Evolutionary conservation across 805 yeast species (phyloP).

Genomic region (Candida maesae): DNA sequence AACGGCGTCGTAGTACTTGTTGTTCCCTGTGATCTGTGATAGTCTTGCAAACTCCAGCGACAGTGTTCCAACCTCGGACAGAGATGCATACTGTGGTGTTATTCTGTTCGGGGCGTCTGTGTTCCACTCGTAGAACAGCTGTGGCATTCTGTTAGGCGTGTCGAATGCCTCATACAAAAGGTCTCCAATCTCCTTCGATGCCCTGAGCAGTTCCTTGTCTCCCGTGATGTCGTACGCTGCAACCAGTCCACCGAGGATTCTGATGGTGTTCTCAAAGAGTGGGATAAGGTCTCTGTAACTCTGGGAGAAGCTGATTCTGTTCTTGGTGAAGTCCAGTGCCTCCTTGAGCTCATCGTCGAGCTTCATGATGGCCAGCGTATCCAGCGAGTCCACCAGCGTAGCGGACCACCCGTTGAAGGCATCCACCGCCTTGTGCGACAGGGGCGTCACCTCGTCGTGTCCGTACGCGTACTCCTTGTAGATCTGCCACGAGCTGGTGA

Average conservation of each 20-base stretch:
- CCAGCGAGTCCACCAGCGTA: slow-evolving; percentile 47
- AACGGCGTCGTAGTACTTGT: slow-evolving; percentile 47
- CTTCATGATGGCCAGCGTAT: slow-evolving; percentile 46
- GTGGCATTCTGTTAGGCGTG: slow-evolving; percentile 54
- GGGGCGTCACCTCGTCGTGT: slow-evolving; percentile 42
- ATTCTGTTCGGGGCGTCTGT: slow-evolving; percentile 33
- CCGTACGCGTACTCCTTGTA: slow-evolving; percentile 43
- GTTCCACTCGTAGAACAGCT: slow-evolving; percentile 42
- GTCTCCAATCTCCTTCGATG: slow-evolving; percentile 45
- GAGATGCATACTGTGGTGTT: slow-evolving; percentile 33
- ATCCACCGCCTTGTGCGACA: slow-evolving; percentile 31
- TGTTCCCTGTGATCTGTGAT: slow-evolving; percentile 46
- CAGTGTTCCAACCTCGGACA: slow-evolving; percentile 48
- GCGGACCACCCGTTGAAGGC: slow-evolving; percentile 51
- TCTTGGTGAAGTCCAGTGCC: slow-evolving; percentile 34
- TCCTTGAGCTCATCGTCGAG: slow-evolving; percentile 35
- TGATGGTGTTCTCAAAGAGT: slow-evolving; percentile 47
- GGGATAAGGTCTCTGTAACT: slow-evolving; percentile 41
- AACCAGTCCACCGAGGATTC: slow-evolving; percentile 50
- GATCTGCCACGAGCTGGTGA: slow-evolving; percentile 40
- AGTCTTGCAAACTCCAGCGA: slow-evolving; percentile 50
- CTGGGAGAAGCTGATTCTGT: slow-evolving; percentile 35
- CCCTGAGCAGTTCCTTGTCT: slow-evolving; percentile 31
- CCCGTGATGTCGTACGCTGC: slow-evolving; percentile 48
- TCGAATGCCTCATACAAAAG: slow-evolving; percentile 52